A percentile compares a stretch with the other conserved stretches of the same genome.
phyloP scores from a whole-genome alignment of 202 grass and related monocot genomes.

The Bolboschoenoplectus hybrid region DNA sequence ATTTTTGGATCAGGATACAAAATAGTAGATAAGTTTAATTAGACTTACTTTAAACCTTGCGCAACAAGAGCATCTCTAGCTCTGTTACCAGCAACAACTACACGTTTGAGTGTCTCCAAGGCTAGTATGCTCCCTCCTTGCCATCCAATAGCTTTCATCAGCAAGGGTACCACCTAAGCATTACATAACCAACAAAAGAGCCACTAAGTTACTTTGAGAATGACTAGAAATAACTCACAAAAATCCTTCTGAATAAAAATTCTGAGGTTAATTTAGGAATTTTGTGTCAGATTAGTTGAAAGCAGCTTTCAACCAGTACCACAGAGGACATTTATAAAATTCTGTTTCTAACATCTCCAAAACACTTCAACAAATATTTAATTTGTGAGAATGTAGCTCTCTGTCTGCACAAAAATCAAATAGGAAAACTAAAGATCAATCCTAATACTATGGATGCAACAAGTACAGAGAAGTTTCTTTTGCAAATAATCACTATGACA shows the following conservation, averaged over 20 bases:
- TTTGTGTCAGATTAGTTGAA: neutral
- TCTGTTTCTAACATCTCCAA: neutral
- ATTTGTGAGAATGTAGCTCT: neutral
- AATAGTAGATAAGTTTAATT: constrained; percentile 33
- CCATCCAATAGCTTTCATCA: constrained; percentile 99
- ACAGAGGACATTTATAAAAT: neutral
- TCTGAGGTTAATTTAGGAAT: neutral
- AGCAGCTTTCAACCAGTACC: neutral
- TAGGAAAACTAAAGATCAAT: constrained; percentile 11
- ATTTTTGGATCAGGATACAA: neutral
- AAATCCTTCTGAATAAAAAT: neutral
- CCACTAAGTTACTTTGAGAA: neutral
- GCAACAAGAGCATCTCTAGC: constrained; percentile 97
- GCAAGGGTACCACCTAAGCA: constrained; percentile 88
- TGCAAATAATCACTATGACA: constrained; percentile 31
- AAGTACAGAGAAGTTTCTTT: constrained; percentile 33
- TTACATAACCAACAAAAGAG: constrained; percentile 38
- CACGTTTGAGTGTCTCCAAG: constrained; percentile 95
- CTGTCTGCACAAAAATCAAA: constrained; percentile 27
- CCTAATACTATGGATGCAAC: neutral
- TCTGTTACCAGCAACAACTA: constrained; percentile 93
- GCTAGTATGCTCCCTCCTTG: constrained; percentile 96
- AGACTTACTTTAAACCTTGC: constrained; percentile 91
- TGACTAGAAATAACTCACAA: constrained; percentile 8
- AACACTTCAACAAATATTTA: neutral